phyloP scores from a whole-genome alignment of 208 protist species.

The Acanthamoeba castellanii region DNA sequence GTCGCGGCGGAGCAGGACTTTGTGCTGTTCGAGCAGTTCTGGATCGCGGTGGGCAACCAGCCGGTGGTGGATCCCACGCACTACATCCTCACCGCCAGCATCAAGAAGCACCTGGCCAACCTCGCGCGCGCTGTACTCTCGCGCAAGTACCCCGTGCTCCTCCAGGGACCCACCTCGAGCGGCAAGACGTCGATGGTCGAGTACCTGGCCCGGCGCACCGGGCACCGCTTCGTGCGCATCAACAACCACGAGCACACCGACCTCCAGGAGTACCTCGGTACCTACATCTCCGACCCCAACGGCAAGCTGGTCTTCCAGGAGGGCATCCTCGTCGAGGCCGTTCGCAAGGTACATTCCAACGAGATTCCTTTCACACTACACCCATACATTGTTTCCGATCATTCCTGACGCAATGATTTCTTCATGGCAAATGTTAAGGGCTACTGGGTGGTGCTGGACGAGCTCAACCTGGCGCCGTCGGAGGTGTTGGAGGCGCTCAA shows the following conservation, averaged over 20 bases:
- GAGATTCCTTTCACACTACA: constrained; percentile 63
- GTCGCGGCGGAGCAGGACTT: constrained; percentile 79
- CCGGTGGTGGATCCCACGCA: constrained; percentile 84
- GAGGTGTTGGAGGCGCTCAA: constrained; percentile 99
- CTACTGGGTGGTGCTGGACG: constrained; percentile 99
- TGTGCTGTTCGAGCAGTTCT: constrained; percentile 97
- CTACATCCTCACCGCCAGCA: constrained; percentile 98
- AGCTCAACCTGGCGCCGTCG: constrained; percentile 99
- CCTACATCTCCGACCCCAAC: constrained; percentile 96
- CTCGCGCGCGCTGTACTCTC: constrained; percentile 96
- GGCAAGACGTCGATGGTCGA: constrained; percentile 99
- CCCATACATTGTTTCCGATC: background rate
- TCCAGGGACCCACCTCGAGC: constrained; percentile 98
- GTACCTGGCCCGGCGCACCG: constrained; percentile 98
- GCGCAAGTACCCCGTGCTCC: constrained; percentile 96
- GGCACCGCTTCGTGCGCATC: constrained; percentile 99
- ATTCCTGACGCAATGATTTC: background rate
- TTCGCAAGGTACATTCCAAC: constrained; percentile 87
- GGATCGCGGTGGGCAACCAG: constrained; percentile 89
- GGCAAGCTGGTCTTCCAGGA: constrained; percentile 97
- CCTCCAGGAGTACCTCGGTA: constrained; percentile 99
- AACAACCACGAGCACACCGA: constrained; percentile 99
- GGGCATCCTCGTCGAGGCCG: constrained; percentile 97
- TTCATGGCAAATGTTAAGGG: constrained; percentile 87
- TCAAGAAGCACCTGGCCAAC: constrained; percentile 95